Percentiles rank a stretch among this genome's conserved stretches.
phyloP scores from a whole-genome alignment of 176 grass and related monocot species.

The Elaeis guineensis region DNA sequence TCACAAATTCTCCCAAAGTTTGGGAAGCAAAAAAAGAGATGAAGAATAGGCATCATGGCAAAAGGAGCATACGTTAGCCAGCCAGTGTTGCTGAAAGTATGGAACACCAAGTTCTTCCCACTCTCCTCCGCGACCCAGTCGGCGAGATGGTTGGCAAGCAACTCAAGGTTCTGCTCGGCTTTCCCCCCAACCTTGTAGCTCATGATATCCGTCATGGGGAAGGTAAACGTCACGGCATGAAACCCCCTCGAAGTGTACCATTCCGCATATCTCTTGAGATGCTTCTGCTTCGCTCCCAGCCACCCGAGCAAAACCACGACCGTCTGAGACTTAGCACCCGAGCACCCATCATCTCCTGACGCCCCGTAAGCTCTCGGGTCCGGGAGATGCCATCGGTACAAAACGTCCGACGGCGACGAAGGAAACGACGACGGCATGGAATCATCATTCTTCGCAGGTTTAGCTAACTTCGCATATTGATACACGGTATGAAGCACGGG shows the following conservation, averaged over 20 bases:
- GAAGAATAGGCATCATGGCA: neutral
- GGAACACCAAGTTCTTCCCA: conserved; percentile 79
- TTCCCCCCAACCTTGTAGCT: conserved; percentile 69
- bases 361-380: conserved; percentile 25
- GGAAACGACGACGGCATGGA: conserved; percentile 1
- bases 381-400: conserved; percentile 88
- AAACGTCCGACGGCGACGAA: conserved; percentile 40
- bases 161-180: conserved; percentile 62
- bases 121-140: conserved; percentile 74
- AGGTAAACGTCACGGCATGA: conserved; percentile 79
- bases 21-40: too few relatives aligned
- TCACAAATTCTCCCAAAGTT: too few relatives aligned
- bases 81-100: conserved; percentile 96
- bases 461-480: conserved; percentile 53
- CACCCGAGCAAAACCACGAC: conserved; percentile 83
- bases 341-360: neutral
- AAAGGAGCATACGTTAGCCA: conserved; percentile 62
- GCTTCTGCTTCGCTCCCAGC: conserved; percentile 89
- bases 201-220: conserved; percentile 70
- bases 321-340: conserved; percentile 37
- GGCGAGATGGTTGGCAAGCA: conserved; percentile 58
- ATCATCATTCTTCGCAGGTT: conserved; percentile 5
- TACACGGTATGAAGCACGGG: conserved; percentile 51
- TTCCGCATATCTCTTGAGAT: conserved; percentile 78
- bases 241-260: conserved; percentile 87